Conservation (phyloP, 495 filamentous ascomycete species). For the Daldinia grandis region DNA sequence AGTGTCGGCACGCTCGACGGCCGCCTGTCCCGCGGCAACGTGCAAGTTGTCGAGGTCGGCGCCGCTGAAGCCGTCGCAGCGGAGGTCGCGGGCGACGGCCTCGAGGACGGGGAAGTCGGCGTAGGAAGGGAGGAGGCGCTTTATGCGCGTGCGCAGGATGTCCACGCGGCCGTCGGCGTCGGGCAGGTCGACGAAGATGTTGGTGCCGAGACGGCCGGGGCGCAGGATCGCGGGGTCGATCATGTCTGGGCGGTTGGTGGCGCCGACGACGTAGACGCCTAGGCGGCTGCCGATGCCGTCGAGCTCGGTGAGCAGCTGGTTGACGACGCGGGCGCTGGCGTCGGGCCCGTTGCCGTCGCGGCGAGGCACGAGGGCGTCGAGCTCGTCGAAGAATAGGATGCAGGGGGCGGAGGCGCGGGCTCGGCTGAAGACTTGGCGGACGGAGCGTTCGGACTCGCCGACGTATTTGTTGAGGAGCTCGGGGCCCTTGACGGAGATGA, state of each 20-base stretch:
- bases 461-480: conserved; percentile 96
- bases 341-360: conserved; percentile 84
- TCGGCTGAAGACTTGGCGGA: conserved; percentile 90
- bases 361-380: conserved; percentile 89
- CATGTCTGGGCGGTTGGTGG: conserved; percentile 94
- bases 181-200: conserved; percentile 90
- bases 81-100: conserved; percentile 67
- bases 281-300: conserved; percentile 83
- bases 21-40: conserved; percentile 77
- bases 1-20: conserved; percentile 65
- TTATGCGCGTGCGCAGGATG: conserved; percentile 74
- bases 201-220: conserved; percentile 87
- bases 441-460: conserved; percentile 91
- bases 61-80: conserved; percentile 87
- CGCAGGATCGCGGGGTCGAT: conserved; percentile 96
- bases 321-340: conserved; percentile 87
- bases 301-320: conserved; percentile 94
- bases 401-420: conserved; percentile 88
- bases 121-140: conserved; percentile 52
- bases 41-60: conserved; percentile 85
- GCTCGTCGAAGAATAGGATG: conserved; percentile 97
- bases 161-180: conserved; percentile 79
- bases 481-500: conserved; percentile 97
- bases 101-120: conserved; percentile 56
- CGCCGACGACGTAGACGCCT: conserved; percentile 94